Evolutionary conservation across 2,329 filamentous ascomycete genomes (phyloP), one percentile per base, ranked within the genome.

Genomic region (Fulvia fulva): DNA sequence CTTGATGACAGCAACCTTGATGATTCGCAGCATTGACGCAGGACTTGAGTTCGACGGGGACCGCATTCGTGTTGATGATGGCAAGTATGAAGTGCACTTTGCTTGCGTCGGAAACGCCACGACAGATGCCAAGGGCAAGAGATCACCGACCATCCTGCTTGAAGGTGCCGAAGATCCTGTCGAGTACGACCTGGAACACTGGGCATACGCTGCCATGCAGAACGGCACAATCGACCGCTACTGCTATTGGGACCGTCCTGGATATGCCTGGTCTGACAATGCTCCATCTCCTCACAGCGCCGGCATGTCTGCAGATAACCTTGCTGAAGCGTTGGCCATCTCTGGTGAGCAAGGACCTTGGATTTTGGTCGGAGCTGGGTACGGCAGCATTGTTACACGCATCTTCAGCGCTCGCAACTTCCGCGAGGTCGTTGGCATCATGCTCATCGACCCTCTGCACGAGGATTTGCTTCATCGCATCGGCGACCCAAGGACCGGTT

Each of bases 191-290:
- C 81, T 99, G 56, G 88, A 91, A 76, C 83, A 87, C 55, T 90
- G 96, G 76, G 89, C 91, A 11, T 85, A 91, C 59, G 81, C 86
- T 56, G 86, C 89, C 1, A 79, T 91, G 63, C 80, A 85, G 63
- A 94, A 94, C 67, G 90, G 90, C 41, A 89, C 88, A 47, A 94
- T 99, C 67, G 79, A 81, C 56, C 86, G 93, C 59, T 97, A 96
- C 77, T 99, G 94, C 80, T 97, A 96, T 74, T 92, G 90, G 71
- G 94, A 99, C 72, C 88, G 94, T 22, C 94, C 94, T 0, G 94
- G 94, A 1, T 83, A 93, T 56, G 93, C 83, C 6, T 96, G 91
- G 87, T 85, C 85, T 49, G 94, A 99, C 74, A 93, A 94, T 56
- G 91, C 93, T 0, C 94, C 94, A 1, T 97, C 92, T 5, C 94